Evolutionary conservation across 2,329 filamentous ascomycete species (phyloP), one percentile per base, ranked within the genome.

Genomic region (Colletotrichum cordylinicola): DNA sequence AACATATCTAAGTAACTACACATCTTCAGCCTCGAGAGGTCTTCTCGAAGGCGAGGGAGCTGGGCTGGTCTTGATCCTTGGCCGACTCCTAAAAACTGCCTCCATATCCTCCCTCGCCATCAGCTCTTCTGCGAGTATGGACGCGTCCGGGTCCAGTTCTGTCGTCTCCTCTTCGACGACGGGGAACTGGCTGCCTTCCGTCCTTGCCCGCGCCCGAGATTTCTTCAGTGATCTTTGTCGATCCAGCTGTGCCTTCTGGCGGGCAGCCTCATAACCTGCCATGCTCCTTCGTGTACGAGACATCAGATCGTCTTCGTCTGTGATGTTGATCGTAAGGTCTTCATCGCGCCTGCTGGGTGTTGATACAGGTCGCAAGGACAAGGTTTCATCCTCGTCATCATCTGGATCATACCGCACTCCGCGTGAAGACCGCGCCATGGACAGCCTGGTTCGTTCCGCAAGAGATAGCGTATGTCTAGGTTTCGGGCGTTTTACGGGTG

Each of bases 1-100:
- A 35, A 16, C 9, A 43, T 31, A n/a, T 16, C 39, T 31, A 10
- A 5, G 27, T 24, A 15, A 15, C 64, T 68, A 73, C 29, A 73
- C 27, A 37, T 56, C 18, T 18, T 77, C 52, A 9, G 67, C 58
- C 6, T 73, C 12, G 13, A 75, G 72, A 18, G 67, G 62, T 52
- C 52, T 66, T 74, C 82, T 85, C 8, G 82, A 84, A 3, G 90
- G 90, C 71, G 87, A 90, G 10, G 87, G 86, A 4, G 92, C 82
- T 2, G 96, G 95, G 82, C 95, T 98, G 13, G 91, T 91, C 78
- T 93, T 93, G 78, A 98, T 92, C 83, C 93, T 94, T 0, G 96
- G 96, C 78, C 96, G 86, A 78, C 94, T 96, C 85, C 93, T 95
- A 83, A 98, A 98, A 2, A 98, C 93, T 31, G 93, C 94, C 75